Percentiles rank a stretch among this genome's conserved stretches.
Evolutionary conservation across 108 stramenopile genomes (phyloP).

Genomic region (Nitzschia sp.): DNA sequence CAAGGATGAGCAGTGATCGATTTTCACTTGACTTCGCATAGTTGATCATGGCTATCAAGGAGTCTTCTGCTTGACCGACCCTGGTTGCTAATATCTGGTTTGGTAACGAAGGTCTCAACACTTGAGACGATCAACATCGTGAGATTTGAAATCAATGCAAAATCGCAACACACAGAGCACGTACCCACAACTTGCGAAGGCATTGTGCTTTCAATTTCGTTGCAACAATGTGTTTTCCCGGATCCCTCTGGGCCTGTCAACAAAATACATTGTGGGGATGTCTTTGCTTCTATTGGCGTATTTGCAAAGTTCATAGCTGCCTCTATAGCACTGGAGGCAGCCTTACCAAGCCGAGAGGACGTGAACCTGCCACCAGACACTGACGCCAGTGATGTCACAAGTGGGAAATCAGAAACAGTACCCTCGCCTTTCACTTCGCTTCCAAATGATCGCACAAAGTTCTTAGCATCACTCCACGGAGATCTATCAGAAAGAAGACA

Average conservation of each 20-base stretch:
- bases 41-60: constrained; percentile 54
- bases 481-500: constrained; percentile 16
- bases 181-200: neutral
- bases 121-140: neutral
- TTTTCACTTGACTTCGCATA: constrained; percentile 21
- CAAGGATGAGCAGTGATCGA: constrained; percentile 55
- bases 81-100: constrained; percentile 50
- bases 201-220: constrained; percentile 39
- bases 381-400: too few species aligned
- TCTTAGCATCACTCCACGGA: constrained; percentile 28
- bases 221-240: constrained; percentile 72
- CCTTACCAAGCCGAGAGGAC: neutral
- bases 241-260: constrained; percentile 65
- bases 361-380: too few species aligned
- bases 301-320: constrained; percentile 4
- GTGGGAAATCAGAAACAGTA: too few species aligned
- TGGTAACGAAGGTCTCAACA: constrained; percentile 58
- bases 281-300: neutral
- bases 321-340: constrained; percentile 2
- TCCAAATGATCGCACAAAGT: neutral
- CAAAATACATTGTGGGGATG: constrained; percentile 20
- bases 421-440: neutral
- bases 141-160: too few species aligned
- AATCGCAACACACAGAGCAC: neutral
- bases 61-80: constrained; percentile 71